Evolutionary conservation across 139 green algal species (phyloP), one percentile per base, ranked within the genome.

Genomic region (Volvox africanus): DNA sequence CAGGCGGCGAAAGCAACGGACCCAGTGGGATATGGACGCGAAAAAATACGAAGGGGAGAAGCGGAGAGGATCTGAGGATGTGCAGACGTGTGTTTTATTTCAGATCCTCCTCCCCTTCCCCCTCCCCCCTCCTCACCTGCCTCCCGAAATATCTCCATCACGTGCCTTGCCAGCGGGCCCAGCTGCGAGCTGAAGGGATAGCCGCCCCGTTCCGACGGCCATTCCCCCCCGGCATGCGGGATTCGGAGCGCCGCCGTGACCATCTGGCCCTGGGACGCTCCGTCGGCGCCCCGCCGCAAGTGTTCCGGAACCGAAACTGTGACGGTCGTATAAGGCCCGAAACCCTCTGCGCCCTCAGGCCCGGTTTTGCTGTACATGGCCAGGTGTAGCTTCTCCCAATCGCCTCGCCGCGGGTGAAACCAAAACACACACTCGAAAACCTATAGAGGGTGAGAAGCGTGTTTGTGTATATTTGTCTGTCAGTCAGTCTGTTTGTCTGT

Each of bases 351-450:
- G 0, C 69, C 69, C 14, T 71, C n/a, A 16, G 69, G 85, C 44
- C 85, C 69, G 26, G 69, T 13, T 5, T 9, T 1, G 18, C 69
- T 28, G 85, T 89, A 89, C 19, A 26, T 6, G 30, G 68, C 36
- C 44, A 81, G 37, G n/a, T 89, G 69, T 16, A 71, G 37, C 37
- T 55, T 35, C 85, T 82, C 85, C 85, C 85, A 89, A 20, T 32
- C 44, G 35, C 0, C 0, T n/a, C 85, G 69, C 24, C 18, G 12
- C 28, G 85, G 71, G 69, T 82, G 69, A 37, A 75, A n/a, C 83
- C 83, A 82, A 37, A 89, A 89, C 28, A 89, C 69, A 35, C 85
- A 89, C 69, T 89, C 85, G 2, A 82, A 79, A 2, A 89, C 33
- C 84, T 89, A 22, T n/a, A 61, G 61, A 13, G 30, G 81, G 75